These are phyloP conservation scores for Mortierella sp. DNA, from an alignment of 371 early-diverging fungal genomes.

Conservation along the genomic window DNA sequence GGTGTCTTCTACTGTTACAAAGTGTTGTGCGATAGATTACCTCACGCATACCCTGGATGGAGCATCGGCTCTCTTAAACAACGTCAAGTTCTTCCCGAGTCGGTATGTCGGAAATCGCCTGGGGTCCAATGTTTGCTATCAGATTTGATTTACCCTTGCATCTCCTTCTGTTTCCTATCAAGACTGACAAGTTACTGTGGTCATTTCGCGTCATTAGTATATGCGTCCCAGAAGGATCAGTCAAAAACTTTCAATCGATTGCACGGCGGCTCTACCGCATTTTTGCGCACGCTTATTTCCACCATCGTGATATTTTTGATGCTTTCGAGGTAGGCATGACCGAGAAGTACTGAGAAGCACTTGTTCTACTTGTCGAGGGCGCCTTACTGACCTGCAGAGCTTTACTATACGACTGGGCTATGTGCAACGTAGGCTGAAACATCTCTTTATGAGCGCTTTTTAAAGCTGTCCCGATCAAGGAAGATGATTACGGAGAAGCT, in stretches of 20 bases:
- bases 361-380: constrained; percentile 3
- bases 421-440: constrained; percentile 69
- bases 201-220: constrained; percentile 56
- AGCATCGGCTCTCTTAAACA: constrained; percentile 84
- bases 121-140: neutral
- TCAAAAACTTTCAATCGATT: constrained; percentile 88
- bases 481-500: constrained; percentile 71
- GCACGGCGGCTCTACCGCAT: constrained; percentile 94
- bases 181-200: neutral
- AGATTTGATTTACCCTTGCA: too few relatives aligned
- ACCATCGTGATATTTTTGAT: constrained; percentile 90
- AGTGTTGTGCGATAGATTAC: constrained; percentile 95
- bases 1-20: neutral
- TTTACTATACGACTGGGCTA: neutral
- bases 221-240: constrained; percentile 76
- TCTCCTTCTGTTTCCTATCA: too few relatives aligned
- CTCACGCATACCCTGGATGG: constrained; percentile 93
- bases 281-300: constrained; percentile 94
- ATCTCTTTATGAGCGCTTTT: constrained; percentile 82
- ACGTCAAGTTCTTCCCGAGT: constrained; percentile 81
- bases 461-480: constrained; percentile 73
- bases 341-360: neutral
- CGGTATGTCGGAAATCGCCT: constrained; percentile 54
- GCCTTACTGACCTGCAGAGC: neutral
- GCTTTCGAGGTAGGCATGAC: constrained; percentile 70